Evolutionary conservation across 139 green algal species (phyloP).

Genomic region (Coccomyxa sp.): DNA sequence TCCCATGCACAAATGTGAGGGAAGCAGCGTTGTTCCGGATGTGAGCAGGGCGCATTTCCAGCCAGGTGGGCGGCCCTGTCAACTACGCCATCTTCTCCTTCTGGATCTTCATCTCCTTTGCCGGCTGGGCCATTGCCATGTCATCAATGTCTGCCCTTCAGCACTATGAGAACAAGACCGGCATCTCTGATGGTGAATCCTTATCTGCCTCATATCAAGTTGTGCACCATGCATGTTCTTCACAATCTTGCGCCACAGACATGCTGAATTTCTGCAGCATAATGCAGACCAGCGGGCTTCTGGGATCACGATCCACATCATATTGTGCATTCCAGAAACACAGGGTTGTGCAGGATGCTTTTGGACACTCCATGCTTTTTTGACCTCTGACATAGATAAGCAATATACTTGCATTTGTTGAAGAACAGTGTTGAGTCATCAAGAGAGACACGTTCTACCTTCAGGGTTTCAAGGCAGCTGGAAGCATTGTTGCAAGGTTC

Average conservation of each 20-base stretch:
- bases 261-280: not conserved
- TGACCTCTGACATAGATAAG: too few species aligned
- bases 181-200: not conserved
- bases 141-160: conserved; percentile 2
- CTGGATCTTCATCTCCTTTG: not conserved
- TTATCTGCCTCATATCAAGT: not conserved
- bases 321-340: too few species aligned
- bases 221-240: not conserved
- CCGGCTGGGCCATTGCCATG: not conserved
- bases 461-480: too few species aligned
- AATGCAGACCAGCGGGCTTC: too few species aligned
- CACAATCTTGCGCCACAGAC: not conserved
- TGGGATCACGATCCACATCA: too few species aligned
- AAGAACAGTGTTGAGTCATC: too few species aligned
- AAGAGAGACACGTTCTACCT: too few species aligned
- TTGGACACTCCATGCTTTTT: too few species aligned
- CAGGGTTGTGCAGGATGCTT: too few species aligned
- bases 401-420: too few species aligned
- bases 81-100: conserved; percentile 15
- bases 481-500: not conserved
- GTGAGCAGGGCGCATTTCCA: not conserved
- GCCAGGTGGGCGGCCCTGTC: not conserved
- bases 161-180: not conserved
- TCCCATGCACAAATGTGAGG: too few species aligned
- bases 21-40: too few species aligned